Conservation (phyloP, 2,329 filamentous ascomycete species). For the Byssochlamys sp. region DNA sequence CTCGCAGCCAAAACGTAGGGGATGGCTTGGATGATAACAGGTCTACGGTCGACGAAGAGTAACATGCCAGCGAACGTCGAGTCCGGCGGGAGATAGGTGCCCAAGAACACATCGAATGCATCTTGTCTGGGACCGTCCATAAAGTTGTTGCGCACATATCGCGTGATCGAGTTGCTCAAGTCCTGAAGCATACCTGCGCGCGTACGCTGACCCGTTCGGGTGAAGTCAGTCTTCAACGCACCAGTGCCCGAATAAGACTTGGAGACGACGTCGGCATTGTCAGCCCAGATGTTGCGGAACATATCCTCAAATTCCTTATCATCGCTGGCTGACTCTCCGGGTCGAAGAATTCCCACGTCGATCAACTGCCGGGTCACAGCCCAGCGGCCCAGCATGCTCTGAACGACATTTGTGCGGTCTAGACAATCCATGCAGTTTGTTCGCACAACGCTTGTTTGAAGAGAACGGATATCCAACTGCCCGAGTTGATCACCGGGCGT, state of each 20-base stretch:
- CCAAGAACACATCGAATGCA: constrained; percentile 87
- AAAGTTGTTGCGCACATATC: constrained; percentile 92
- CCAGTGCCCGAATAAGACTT: constrained; percentile 90
- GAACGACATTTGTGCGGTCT: constrained; percentile 93
- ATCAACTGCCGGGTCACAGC: constrained; percentile 79
- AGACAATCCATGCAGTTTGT: constrained; percentile 99
- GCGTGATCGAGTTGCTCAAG: constrained; percentile 73
- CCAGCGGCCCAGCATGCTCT: constrained; percentile 89
- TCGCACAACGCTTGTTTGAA: constrained; percentile 81
- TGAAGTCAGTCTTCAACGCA: constrained; percentile 95
- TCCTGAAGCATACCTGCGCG: constrained; percentile 77
- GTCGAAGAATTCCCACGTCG: constrained; percentile 68
- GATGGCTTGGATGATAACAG: constrained; percentile 81
- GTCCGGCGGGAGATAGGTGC: constrained; percentile 67
- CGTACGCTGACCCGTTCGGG: constrained; percentile 81
- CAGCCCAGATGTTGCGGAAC: constrained; percentile 96
- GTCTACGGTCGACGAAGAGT: constrained; percentile 75
- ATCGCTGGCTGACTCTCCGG: constrained; percentile 68
- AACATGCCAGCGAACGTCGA: constrained; percentile 61
- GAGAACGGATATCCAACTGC: constrained; percentile 66
- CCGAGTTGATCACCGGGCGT: constrained; percentile 63
- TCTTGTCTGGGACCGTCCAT: constrained; percentile 87
- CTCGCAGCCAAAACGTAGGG: constrained; percentile 84
- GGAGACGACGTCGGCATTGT: constrained; percentile 93
- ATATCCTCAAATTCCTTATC: constrained; percentile 75